Base-by-base conservation (phyloP, 345 rosid species). In the Acer yangbiense region DNA sequence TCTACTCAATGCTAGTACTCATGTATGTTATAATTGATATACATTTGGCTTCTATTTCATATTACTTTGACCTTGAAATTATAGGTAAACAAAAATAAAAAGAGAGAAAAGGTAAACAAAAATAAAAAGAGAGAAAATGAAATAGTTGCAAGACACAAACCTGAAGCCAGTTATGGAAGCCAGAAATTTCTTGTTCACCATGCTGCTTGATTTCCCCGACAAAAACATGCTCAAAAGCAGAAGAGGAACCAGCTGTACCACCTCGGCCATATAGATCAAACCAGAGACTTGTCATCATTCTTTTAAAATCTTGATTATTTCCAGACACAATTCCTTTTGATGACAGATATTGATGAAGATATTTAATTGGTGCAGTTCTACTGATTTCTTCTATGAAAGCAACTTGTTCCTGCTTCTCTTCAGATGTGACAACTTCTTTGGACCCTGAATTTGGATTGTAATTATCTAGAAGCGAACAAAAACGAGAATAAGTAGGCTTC, bases 161-260 rank as follows among this genome's bases (percentile, higher is more conserved):
- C 99, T 93, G 99, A 87, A 95, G 87, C 99, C 99, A 95, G 76
- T 95, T 95, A 78, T 95, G 99, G 85, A 95, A 95, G 29, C 98
- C 98, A 12, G 88, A 88, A 81, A 95, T 96, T 85, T 92, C 88
- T 82, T 88, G 85, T 69, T 87, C 94, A 32, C 85, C 93, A n/a
- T 64, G 76, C 48, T 92, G 91, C 88, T 92, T 93, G 80, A 95
- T 85, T 87, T 95, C 98, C 67, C 98, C 99, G 0, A 93, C 99
- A 86, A 95, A 95, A 74, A 95, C 98, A 84, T 95, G 99, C 79
- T 95, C 98, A 77, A 95, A 95, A 48, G 99, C 97, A 85, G 99
- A 95, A 76, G 99, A 95, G 27, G 90, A 91, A 55, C 88, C 87
- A 65, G 87, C 86, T 6, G 94, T 83, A 66, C 98, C 99, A 77